Percentiles rank a stretch among this genome's conserved stretches.
These are phyloP conservation scores for Aspergillus hancockii DNA, from an alignment of 495 filamentous ascomycete species.

Conservation along the genomic window DNA sequence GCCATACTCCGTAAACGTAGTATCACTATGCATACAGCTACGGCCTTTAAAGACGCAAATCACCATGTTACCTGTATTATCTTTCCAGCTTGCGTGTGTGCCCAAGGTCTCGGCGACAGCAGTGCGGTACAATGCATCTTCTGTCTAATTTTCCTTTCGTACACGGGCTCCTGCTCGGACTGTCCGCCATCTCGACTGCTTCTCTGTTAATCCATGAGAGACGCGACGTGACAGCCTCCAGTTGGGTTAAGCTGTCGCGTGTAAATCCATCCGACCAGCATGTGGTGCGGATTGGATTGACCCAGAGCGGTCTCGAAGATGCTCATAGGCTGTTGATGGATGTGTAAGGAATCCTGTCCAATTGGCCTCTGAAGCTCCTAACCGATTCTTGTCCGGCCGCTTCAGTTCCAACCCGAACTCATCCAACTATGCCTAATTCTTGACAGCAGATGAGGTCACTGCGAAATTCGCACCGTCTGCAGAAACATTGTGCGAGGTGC, in stretches of 20 bases:
- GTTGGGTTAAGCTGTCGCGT: not conserved
- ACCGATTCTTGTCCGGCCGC: not conserved
- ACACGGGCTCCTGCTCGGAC: not conserved
- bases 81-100: not conserved
- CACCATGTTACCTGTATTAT: not conserved
- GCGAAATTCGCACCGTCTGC: slow-evolving; percentile 52
- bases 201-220: not conserved
- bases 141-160: not conserved
- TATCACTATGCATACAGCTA: not conserved
- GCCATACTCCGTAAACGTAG: not conserved
- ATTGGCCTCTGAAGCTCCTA: not conserved
- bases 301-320: slow-evolving; percentile 53
- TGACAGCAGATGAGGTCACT: slow-evolving; percentile 54
- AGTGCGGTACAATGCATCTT: not conserved
- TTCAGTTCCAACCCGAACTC: slow-evolving; percentile 43
- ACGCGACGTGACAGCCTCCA: not conserved
- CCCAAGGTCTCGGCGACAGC: not conserved
- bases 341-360: slow-evolving; percentile 31
- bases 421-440: slow-evolving; percentile 55
- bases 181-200: not conserved
- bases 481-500: slow-evolving; percentile 45
- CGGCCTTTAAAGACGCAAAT: not conserved
- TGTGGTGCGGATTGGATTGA: slow-evolving; percentile 54
- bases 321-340: slow-evolving; percentile 58
- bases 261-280: not conserved